These are phyloP conservation scores for Apodospora peruviana DNA, from an alignment of 495 filamentous ascomycete genomes.

Conservation along the genomic window DNA sequence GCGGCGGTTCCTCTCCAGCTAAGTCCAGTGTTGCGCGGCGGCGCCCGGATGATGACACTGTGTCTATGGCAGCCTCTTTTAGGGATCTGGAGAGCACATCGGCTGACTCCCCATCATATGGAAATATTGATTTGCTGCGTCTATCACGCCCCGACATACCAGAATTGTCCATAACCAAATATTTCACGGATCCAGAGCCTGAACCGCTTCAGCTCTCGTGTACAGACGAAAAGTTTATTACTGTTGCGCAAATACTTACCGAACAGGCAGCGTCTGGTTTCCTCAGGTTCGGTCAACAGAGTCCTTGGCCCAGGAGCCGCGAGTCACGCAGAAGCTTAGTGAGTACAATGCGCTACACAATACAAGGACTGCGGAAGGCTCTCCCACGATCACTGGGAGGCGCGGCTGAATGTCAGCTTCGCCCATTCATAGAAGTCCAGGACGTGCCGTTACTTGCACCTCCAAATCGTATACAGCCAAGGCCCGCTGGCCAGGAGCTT, in stretches of 20 bases:
- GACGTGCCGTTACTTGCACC: conserved; percentile 44
- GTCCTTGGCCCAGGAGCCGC: conserved; percentile 3
- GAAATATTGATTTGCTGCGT: conserved; percentile 33
- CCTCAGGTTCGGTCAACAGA: conserved; percentile 17
- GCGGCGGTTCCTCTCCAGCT: conserved; percentile 37
- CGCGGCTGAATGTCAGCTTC: conserved; percentile 35
- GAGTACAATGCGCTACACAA: conserved; percentile 31
- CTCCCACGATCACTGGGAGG: conserved; percentile 33
- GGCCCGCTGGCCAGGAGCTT: conserved; percentile 31
- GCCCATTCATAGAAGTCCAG: conserved; percentile 45
- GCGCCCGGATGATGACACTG: conserved; percentile 38
- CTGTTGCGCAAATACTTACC: conserved; percentile 56
- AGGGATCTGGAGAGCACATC: conserved; percentile 38
- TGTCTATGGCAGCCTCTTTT: conserved; percentile 44
- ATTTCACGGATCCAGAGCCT: conserved; percentile 47
- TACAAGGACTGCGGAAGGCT: conserved; percentile 31
- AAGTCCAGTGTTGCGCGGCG: conserved; percentile 35
- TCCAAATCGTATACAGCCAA: conserved; percentile 39
- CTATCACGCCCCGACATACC: conserved; percentile 32
- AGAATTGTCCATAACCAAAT: conserved; percentile 41
- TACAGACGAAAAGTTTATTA: conserved; percentile 48
- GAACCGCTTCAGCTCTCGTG: conserved; percentile 31
- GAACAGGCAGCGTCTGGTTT: conserved; percentile 50
- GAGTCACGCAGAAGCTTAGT: conserved; percentile 30
- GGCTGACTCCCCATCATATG: conserved; percentile 27